Conservation (phyloP, 75 land plant species). For the Picea glauca region DNA sequence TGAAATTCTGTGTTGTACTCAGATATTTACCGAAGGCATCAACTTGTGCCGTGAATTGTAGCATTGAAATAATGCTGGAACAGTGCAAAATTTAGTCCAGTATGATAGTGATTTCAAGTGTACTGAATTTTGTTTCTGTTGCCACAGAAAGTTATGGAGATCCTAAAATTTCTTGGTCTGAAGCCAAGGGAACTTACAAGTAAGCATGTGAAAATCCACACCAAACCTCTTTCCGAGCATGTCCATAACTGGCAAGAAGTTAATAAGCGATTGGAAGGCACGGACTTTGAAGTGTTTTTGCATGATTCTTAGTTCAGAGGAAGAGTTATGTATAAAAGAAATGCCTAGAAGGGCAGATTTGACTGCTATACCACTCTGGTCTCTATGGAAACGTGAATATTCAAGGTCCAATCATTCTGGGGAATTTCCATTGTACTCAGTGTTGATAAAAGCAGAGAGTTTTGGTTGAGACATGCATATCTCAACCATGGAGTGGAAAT, state of each 20-base stretch:
- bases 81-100: neutral
- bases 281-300: conserved; percentile 43
- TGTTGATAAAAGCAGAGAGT: neutral
- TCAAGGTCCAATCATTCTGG: neutral
- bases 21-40: conserved; percentile 10
- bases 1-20: neutral
- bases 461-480: no score
- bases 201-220: conserved; percentile 74
- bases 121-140: neutral
- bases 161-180: conserved; percentile 52
- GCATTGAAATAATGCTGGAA: neutral
- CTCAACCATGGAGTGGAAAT: neutral
- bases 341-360: neutral
- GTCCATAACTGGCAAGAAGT: conserved; percentile 63
- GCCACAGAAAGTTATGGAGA: conserved; percentile 34
- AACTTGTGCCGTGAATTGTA: neutral
- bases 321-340: neutral
- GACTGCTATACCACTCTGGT: neutral
- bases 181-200: conserved; percentile 37
- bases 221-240: conserved; percentile 37
- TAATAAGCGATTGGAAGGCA: conserved; percentile 38
- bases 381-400: neutral
- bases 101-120: neutral
- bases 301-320: neutral
- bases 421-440: neutral